Evolutionary conservation across 768 basidiomycete species (phyloP).

Genomic region (Amanita pseudoporphyria): DNA sequence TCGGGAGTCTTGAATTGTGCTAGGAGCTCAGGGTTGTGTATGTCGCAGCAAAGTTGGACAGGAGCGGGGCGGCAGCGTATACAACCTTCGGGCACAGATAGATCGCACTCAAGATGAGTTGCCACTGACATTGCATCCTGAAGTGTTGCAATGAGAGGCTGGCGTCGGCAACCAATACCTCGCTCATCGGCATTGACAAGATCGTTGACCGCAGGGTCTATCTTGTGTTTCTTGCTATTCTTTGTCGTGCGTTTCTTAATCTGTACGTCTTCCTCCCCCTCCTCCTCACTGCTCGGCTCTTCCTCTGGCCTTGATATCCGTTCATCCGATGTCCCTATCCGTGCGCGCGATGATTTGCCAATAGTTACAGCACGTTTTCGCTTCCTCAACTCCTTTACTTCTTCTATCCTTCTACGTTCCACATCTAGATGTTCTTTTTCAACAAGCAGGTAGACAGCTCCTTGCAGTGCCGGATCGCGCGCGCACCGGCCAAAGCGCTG

Average conservation of each 20-base stretch:
- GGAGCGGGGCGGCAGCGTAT: not conserved
- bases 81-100: not conserved
- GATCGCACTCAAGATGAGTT: not conserved
- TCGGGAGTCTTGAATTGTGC: not conserved
- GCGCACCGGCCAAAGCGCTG: not conserved
- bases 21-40: constrained; percentile 19
- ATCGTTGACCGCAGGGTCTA: not conserved
- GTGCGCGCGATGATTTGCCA: too few species aligned
- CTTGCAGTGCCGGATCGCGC: not conserved
- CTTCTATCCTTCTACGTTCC: not conserved
- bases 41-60: constrained; percentile 14
- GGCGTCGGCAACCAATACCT: not conserved
- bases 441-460: not conserved
- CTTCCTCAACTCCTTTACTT: not conserved
- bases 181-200: not conserved
- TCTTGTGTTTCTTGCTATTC: not conserved
- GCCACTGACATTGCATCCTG: not conserved
- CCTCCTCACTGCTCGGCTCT: not conserved
- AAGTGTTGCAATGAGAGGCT: not conserved
- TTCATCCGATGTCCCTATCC: too few species aligned
- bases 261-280: not conserved
- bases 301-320: too few species aligned
- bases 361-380: not conserved
- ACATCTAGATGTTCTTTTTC: not conserved
- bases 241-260: not conserved